Percentiles rank a stretch among this genome's conserved stretches.
phyloP scores from a whole-genome alignment of 2,329 filamentous ascomycete genomes.

The Metarhizium brunneum region DNA sequence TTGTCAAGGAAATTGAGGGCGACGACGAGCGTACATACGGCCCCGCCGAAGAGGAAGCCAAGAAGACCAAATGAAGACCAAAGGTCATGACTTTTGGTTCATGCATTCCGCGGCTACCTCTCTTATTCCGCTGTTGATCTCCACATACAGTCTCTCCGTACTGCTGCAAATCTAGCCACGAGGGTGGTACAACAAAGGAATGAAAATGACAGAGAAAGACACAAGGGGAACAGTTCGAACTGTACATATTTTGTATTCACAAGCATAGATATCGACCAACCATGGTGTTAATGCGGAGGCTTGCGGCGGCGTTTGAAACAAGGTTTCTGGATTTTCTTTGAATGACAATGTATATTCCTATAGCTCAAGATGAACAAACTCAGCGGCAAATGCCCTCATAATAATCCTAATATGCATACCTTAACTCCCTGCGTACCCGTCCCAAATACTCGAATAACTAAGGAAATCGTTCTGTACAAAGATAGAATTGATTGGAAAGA shows the following conservation, averaged over 20 bases:
- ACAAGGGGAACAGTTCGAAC: not conserved
- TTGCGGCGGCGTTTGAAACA: not conserved
- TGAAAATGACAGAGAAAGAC: not conserved
- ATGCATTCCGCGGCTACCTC: not conserved
- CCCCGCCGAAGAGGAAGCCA: slow-evolving; percentile 11
- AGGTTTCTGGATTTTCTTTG: slow-evolving; percentile 1
- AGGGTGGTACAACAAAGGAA: not conserved
- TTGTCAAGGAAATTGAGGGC: slow-evolving; percentile 62
- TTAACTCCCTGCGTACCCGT: slow-evolving; percentile 11
- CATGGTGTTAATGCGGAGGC: not conserved
- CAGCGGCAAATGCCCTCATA: slow-evolving; percentile 1
- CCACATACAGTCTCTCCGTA: not conserved
- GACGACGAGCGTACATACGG: slow-evolving; percentile 41
- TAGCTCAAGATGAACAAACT: slow-evolving; percentile 5
- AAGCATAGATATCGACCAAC: not conserved
- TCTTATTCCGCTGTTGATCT: too few relatives aligned
- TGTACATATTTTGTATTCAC: not conserved
- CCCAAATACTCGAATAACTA: not conserved
- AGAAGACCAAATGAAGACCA: slow-evolving; percentile 6
- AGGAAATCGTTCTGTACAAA: not conserved
- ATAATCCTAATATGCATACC: slow-evolving; percentile 13
- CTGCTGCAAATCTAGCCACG: not conserved
- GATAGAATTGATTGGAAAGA: not conserved
- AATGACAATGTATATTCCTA: slow-evolving; percentile 13
- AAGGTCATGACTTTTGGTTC: not conserved